Percentiles rank a stretch among this genome's conserved stretches.
These are phyloP conservation scores for Drosera spatulata DNA, from an alignment of 179 eudicot genomes.

Conservation along the genomic window DNA sequence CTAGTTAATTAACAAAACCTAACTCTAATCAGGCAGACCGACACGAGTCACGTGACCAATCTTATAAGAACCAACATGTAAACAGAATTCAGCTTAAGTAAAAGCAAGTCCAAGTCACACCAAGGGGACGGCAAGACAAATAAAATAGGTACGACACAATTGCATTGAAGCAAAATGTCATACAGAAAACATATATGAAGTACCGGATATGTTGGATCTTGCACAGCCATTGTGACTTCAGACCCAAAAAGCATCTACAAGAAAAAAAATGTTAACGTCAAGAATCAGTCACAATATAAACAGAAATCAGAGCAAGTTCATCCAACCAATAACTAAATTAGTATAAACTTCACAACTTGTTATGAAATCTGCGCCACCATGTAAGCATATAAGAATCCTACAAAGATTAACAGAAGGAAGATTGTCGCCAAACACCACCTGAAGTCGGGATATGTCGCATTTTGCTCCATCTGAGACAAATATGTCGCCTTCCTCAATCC, in stretches of 20 bases:
- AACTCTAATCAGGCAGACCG: not conserved
- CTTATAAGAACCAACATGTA: not conserved
- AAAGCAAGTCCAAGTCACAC: not conserved
- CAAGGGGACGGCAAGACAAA: not conserved
- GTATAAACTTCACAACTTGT: too few relatives aligned
- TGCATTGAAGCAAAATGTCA: not conserved
- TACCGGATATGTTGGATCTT: constrained; percentile 98
- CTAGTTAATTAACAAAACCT: too few relatives aligned
- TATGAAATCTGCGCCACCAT: too few relatives aligned
- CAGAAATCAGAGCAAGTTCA: not conserved
- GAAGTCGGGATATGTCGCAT: constrained; percentile 94
- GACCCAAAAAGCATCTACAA: constrained; percentile 85
- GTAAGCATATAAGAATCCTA: not conserved
- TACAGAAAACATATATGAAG: constrained; percentile 3
- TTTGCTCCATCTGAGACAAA: constrained; percentile 98
- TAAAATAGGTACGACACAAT: not conserved
- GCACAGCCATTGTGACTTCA: constrained; percentile 79
- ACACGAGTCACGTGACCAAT: not conserved
- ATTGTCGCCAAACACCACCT: constrained; percentile 35
- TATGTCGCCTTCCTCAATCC: constrained; percentile 81
- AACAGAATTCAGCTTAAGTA: not conserved
- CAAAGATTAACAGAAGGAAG: not conserved
- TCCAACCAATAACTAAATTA: not conserved
- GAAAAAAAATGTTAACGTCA: constrained; percentile 2
- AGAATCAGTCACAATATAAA: not conserved